These are phyloP conservation scores for Clohesyomyces aquaticus DNA, from an alignment of 495 filamentous ascomycete species.

Conservation along the genomic window DNA sequence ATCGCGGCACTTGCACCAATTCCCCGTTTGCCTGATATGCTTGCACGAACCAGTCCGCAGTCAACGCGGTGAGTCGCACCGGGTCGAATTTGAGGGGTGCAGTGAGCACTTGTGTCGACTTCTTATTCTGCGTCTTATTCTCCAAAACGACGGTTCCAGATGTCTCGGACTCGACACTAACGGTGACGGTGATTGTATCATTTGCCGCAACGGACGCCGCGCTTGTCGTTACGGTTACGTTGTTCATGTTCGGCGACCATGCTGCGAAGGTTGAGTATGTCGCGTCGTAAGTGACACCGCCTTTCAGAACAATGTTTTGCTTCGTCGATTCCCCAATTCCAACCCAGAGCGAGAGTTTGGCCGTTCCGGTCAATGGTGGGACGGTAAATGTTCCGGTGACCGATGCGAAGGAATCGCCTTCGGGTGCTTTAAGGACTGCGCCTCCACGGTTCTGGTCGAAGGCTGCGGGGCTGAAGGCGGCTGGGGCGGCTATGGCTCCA, in stretches of 20 bases:
- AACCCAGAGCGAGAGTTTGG: constrained; percentile 26
- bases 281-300: constrained; percentile 15
- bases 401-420: constrained; percentile 16
- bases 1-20: constrained; percentile 11
- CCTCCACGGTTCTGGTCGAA: constrained; percentile 25
- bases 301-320: constrained; percentile 22
- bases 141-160: constrained; percentile 19
- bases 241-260: constrained; percentile 8
- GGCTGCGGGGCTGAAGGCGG: no score
- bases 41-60: constrained; percentile 29
- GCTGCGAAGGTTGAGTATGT: constrained; percentile 8
- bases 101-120: constrained; percentile 1
- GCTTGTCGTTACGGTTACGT: constrained; percentile 4
- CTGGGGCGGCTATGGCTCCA: constrained; percentile 11
- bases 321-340: constrained; percentile 18
- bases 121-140: constrained; percentile 30
- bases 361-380: constrained; percentile 9
- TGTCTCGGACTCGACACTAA: not conserved
- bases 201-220: constrained; percentile 9
- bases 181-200: constrained; percentile 26
- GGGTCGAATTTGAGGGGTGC: constrained; percentile 5
- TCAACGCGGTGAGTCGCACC: not conserved
- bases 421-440: constrained; percentile 26
- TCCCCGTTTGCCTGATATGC: constrained; percentile 23
- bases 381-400: constrained; percentile 33